phyloP scores from a whole-genome alignment of 2,329 filamentous ascomycete species.

The Fusarium equiseti region DNA sequence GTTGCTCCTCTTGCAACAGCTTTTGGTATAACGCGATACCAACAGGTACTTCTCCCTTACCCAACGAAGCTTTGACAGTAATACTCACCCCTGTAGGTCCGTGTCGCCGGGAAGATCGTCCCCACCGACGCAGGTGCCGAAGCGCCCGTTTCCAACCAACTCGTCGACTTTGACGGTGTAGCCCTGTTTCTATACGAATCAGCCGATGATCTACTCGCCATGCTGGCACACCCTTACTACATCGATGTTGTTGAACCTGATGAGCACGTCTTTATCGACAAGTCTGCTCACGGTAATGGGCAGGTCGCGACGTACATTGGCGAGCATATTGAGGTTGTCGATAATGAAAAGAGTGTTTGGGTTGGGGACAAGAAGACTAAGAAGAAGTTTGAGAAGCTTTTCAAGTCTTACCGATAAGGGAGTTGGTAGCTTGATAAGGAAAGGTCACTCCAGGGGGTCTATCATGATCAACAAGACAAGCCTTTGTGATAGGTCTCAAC shows the following conservation, averaged over 20 bases:
- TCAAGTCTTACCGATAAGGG: slow-evolving; percentile 34
- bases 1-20: slow-evolving; percentile 45
- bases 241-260: slow-evolving; percentile 47
- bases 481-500: background rate
- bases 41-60: slow-evolving; percentile 25
- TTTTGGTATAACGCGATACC: slow-evolving; percentile 48
- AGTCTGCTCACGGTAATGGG: slow-evolving; percentile 43
- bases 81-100: slow-evolving; percentile 28
- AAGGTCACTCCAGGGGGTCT: too few relatives aligned
- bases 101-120: slow-evolving; percentile 44
- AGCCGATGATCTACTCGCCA: slow-evolving; percentile 37
- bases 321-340: slow-evolving; percentile 43
- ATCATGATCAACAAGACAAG: background rate
- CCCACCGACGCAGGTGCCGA: slow-evolving; percentile 39
- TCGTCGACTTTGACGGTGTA: slow-evolving; percentile 48
- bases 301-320: slow-evolving; percentile 49
- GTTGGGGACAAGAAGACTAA: slow-evolving; percentile 28
- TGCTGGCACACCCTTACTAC: slow-evolving; percentile 50
- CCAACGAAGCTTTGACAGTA: background rate
- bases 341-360: slow-evolving; percentile 44
- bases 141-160: slow-evolving; percentile 32
- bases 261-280: slow-evolving; percentile 49
- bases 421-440: too few relatives aligned
- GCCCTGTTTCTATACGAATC: slow-evolving; percentile 49
- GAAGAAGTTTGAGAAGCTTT: slow-evolving; percentile 42